Conservation (phyloP, 352 stramenopile species). For the Albugo candida region DNA sequence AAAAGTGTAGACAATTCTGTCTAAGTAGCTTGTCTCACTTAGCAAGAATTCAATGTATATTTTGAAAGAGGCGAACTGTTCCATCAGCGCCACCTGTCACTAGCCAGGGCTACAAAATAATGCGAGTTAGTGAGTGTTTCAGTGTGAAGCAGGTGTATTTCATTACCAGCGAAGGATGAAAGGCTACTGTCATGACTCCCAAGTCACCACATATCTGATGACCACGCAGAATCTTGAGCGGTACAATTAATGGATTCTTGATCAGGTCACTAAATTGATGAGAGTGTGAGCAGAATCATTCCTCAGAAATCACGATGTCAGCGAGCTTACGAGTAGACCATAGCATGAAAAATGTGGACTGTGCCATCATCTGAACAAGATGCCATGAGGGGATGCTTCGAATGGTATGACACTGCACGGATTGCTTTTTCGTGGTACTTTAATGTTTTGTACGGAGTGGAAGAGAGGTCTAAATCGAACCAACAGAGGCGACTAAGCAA, state of each 20-base stretch:
- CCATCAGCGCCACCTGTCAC: constrained; percentile 90
- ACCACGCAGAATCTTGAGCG: constrained; percentile 95
- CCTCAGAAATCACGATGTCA: not conserved
- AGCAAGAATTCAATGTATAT: constrained; percentile 73
- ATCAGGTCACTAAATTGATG: constrained; percentile 82
- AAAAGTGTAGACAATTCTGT: too few species aligned
- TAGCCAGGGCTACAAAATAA: constrained; percentile 60
- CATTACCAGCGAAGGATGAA: constrained; percentile 92
- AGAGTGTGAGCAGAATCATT: constrained; percentile 1
- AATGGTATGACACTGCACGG: constrained; percentile 85
- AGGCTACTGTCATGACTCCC: constrained; percentile 89
- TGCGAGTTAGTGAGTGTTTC: constrained; percentile 2
- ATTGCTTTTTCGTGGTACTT: constrained; percentile 98
- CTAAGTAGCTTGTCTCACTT: not conserved
- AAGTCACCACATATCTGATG: constrained; percentile 87
- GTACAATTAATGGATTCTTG: constrained; percentile 97
- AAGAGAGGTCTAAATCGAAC: constrained; percentile 98
- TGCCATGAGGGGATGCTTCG: constrained; percentile 96
- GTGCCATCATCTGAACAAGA: constrained; percentile 95
- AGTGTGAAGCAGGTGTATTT: not conserved
- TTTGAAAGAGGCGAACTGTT: constrained; percentile 92
- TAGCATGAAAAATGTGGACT: constrained; percentile 99
- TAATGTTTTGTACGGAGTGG: constrained; percentile 96
- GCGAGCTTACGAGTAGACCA: constrained; percentile 90
- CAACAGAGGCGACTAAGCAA: constrained; percentile 81